Percentiles rank a stretch among this genome's conserved stretches.
Conservation (phyloP, 2,329 filamentous ascomycete genomes). For the Monilinia vaccinii-corymbosi region DNA sequence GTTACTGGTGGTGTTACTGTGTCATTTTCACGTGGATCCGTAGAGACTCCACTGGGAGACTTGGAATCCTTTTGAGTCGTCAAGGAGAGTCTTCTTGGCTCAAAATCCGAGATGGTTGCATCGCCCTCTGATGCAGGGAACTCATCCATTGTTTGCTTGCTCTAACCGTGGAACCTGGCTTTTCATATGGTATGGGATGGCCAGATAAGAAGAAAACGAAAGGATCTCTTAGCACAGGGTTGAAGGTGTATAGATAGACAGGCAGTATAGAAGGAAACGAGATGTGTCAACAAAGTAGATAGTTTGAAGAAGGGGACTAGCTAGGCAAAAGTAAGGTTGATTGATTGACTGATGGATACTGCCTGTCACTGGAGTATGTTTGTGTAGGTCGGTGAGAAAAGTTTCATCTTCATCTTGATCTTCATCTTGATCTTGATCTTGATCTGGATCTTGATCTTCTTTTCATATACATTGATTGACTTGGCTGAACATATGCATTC, state of each 20-base stretch:
- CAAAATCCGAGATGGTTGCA: neutral
- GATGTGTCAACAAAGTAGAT: neutral
- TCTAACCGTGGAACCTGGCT: neutral
- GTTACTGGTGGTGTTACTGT: neutral
- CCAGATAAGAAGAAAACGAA: neutral
- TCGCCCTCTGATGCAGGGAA: neutral
- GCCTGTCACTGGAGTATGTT: too few relatives aligned
- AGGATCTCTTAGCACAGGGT: neutral
- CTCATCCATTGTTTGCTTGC: neutral
- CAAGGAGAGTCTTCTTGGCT: neutral
- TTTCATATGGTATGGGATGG: neutral
- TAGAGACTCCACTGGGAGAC: constrained; percentile 2
- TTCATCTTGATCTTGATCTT: too few relatives aligned
- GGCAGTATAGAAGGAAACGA: neutral
- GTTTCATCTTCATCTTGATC: too few relatives aligned
- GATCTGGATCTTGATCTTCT: too few relatives aligned
- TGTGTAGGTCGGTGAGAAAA: too few relatives aligned
- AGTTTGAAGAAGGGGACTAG: neutral
- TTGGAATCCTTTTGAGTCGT: neutral
- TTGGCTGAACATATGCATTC: too few relatives aligned
- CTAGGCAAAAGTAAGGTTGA: too few relatives aligned
- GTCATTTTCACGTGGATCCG: neutral
- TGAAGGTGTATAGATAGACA: neutral
- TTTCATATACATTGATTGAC: too few relatives aligned
- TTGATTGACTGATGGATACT: too few relatives aligned